Evolutionary conservation across 2,329 filamentous ascomycete species (phyloP).

Genomic region (Alternaria dauci): DNA sequence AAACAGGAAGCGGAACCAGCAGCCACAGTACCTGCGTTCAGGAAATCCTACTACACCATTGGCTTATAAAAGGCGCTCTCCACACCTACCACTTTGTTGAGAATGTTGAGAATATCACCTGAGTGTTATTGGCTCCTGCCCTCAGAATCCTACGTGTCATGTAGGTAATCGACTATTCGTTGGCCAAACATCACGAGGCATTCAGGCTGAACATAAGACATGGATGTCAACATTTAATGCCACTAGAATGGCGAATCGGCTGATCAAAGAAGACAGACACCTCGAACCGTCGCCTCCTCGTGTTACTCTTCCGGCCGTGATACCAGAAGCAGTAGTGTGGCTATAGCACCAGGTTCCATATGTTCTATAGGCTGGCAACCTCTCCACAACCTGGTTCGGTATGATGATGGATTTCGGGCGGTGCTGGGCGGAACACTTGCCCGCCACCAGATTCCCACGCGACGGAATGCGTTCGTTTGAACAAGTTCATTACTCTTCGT

Average conservation of each 20-base stretch:
- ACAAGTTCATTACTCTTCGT: constrained; percentile 4
- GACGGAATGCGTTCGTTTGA: not conserved
- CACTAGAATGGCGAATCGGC: not conserved
- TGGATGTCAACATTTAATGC: constrained; percentile 9
- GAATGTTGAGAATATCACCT: not conserved
- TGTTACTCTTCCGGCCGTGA: not conserved
- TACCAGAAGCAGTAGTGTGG: constrained; percentile 1
- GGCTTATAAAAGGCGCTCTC: not conserved
- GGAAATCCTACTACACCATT: not conserved
- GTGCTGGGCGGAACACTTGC: constrained; percentile 6
- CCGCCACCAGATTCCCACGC: not conserved
- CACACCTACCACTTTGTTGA: not conserved
- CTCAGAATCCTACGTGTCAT: not conserved
- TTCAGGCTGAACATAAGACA: constrained; percentile 28
- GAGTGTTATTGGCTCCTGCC: not conserved
- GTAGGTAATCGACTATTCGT: constrained; percentile 5
- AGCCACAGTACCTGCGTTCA: not conserved
- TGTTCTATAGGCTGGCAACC: not conserved
- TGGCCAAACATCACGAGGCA: constrained; percentile 4
- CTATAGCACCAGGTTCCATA: not conserved
- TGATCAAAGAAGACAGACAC: not conserved
- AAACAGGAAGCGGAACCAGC: not conserved
- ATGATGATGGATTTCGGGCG: not conserved
- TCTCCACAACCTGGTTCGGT: not conserved
- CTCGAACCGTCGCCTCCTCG: constrained; percentile 2